Percentiles rank a stretch among this genome's conserved stretches.
These are phyloP conservation scores for Piloderma croceum DNA, from an alignment of 768 basidiomycete genomes.

Conservation along the genomic window DNA sequence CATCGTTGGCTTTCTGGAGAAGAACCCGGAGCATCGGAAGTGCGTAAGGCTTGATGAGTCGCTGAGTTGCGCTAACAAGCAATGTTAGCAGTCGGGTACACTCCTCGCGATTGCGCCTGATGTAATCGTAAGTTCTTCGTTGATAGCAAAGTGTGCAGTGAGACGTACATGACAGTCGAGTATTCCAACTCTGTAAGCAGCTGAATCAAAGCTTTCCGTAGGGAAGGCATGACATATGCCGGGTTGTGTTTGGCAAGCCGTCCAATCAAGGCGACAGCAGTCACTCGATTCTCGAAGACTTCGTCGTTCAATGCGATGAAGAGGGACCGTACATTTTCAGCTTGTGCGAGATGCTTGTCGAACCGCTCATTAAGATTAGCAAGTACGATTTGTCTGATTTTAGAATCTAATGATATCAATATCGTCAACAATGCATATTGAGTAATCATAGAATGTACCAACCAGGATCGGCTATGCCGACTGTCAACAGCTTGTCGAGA, in stretches of 20 bases:
- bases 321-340: conserved; percentile 94
- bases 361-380: conserved; percentile 86
- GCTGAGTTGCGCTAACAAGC: conserved; percentile 86
- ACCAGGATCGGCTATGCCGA: conserved; percentile 97
- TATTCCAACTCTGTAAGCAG: conserved; percentile 96
- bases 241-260: conserved; percentile 93
- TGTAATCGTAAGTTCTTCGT: not conserved
- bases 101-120: conserved; percentile 82
- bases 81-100: conserved; percentile 86
- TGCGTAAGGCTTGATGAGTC: conserved; percentile 93
- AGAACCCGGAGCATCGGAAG: conserved; percentile 92
- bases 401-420: conserved; percentile 47
- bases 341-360: conserved; percentile 94
- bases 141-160: conserved; percentile 3
- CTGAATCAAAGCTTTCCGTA: conserved; percentile 93
- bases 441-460: conserved; percentile 7
- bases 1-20: conserved; percentile 81
- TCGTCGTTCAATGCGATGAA: conserved; percentile 98
- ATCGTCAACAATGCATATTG: not conserved
- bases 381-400: conserved; percentile 82
- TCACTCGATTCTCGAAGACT: conserved; percentile 86
- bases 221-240: conserved; percentile 96
- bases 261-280: conserved; percentile 88
- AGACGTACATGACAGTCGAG: conserved; percentile 75
- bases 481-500: conserved; percentile 91